Evolutionary conservation across 2,329 filamentous ascomycete species (phyloP), one percentile per base, ranked within the genome.

Genomic region (Alternaria infectoria): DNA sequence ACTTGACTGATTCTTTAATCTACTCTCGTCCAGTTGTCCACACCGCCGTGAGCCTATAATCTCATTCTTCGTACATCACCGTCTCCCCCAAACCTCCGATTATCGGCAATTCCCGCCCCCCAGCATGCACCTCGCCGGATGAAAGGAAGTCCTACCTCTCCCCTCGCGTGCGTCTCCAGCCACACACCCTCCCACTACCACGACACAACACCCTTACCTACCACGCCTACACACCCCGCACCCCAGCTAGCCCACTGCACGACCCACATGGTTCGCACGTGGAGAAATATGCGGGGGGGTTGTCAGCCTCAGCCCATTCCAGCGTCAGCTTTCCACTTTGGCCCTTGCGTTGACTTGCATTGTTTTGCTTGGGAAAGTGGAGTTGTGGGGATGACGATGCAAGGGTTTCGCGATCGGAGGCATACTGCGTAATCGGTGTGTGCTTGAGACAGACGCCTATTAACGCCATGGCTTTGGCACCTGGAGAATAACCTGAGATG

Each of bases 241-340:
- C 43, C 52, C 52, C 36, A 25, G 49, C 30, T 52, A 52, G 49
- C 49, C 21, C 11, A 45, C 36, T 46, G 12, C n/a, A 15, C 30
- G 26, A 50, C 45, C 55, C 45, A 57, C 55, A 49, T 57, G 28
- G 43, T 57, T 40, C 55, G n/a, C 55, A 57, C 55, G 55, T 57
- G 55, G 55, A 40, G 55, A 43, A 32, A 26, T 36, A 57, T 57
- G 55, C 55, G 55, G 55, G 55, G 55, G 44, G 32, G 15, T 15
- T 21, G 15, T 43, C 36, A 40, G 36, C 36, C 36, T 40, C 36
- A 40, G 36, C 36, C 36, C 15, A 17, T 17, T 40, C 3, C n/a
- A 6, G 36, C 36, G 36, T 40, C 36, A 40, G 36, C 36, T 40
- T 40, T 40, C 36, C 36, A 40, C 4, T 17, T 40, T 40, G 5